A percentile compares a stretch with the other conserved stretches of the same genome.
Conservation (phyloP, 768 basidiomycete species). For the Coprinellus micaceus region DNA sequence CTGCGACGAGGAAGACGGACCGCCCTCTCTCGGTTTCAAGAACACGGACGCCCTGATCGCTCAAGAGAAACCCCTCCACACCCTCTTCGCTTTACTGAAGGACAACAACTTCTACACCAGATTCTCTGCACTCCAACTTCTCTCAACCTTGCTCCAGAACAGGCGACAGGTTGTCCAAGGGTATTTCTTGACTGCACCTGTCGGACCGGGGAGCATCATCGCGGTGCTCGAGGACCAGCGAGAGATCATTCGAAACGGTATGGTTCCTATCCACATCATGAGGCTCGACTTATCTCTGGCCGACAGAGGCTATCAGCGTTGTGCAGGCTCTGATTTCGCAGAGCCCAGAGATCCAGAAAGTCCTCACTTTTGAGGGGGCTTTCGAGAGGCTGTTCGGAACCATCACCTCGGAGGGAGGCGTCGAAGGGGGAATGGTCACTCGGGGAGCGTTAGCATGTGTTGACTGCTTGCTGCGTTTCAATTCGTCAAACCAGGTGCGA, state of each 20-base stretch:
- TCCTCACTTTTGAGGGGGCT: conserved; percentile 93
- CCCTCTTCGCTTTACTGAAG: conserved; percentile 70
- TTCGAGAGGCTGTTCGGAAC: conserved; percentile 95
- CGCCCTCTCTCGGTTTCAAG: conserved; percentile 73
- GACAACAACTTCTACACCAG: conserved; percentile 82
- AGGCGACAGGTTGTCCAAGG: conserved; percentile 77
- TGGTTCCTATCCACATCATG: conserved; percentile 18
- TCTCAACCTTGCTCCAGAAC: conserved; percentile 77
- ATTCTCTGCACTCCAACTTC: conserved; percentile 77
- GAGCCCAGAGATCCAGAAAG: conserved; percentile 92
- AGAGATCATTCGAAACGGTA: conserved; percentile 88
- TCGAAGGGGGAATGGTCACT: conserved; percentile 85
- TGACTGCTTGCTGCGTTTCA: conserved; percentile 85
- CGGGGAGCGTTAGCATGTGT: conserved; percentile 84
- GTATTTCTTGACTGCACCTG: conserved; percentile 86
- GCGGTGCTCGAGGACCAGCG: conserved; percentile 77
- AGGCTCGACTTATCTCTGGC: background rate
- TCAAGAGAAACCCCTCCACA: conserved; percentile 68
- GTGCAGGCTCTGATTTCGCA: conserved; percentile 78
- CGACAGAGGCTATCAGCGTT: conserved; percentile 76
- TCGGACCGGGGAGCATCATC: conserved; percentile 71
- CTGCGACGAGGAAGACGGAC: conserved; percentile 71
- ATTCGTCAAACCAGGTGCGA: conserved; percentile 88
- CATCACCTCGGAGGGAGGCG: conserved; percentile 81
- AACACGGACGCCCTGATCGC: conserved; percentile 80